Evolutionary conservation across 176 grass and related monocot species (phyloP).

Genomic region (Aegilops tauschii): DNA sequence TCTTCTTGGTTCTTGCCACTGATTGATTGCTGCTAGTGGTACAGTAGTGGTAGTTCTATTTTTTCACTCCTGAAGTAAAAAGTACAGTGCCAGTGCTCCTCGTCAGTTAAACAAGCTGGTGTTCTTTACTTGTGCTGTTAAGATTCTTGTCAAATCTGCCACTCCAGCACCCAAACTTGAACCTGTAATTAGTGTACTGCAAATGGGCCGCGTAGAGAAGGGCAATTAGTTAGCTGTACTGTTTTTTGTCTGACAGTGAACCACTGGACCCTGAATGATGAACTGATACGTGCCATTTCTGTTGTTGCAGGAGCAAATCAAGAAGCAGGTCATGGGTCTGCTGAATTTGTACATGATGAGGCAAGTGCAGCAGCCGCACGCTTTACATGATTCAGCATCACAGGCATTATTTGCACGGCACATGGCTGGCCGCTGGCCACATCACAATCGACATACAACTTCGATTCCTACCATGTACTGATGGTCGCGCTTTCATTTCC

Average conservation of each 20-base stretch:
- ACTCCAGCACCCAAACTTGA: too few species aligned
- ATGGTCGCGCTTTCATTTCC: background rate
- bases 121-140: background rate
- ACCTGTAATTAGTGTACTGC: background rate
- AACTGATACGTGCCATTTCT: background rate
- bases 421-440: background rate
- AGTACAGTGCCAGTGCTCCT: background rate
- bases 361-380: background rate
- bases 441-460: background rate
- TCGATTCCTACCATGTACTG: background rate
- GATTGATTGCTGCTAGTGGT: background rate
- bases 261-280: background rate
- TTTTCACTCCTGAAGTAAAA: background rate
- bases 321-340: background rate
- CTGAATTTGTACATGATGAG: conserved; percentile 32
- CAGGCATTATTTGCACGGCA: background rate
- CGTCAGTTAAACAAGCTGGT: background rate
- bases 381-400: too few species aligned
- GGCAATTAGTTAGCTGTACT: background rate
- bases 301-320: conserved; percentile 20
- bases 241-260: background rate
- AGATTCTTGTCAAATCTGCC: background rate
- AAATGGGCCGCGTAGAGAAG: background rate
- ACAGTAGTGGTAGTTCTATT: background rate
- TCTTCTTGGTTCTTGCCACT: conserved; percentile 32